Evolutionary conservation across 257 asterid species (phyloP), one percentile per base, ranked within the genome.

Genomic region (Hygrophila difformis): DNA sequence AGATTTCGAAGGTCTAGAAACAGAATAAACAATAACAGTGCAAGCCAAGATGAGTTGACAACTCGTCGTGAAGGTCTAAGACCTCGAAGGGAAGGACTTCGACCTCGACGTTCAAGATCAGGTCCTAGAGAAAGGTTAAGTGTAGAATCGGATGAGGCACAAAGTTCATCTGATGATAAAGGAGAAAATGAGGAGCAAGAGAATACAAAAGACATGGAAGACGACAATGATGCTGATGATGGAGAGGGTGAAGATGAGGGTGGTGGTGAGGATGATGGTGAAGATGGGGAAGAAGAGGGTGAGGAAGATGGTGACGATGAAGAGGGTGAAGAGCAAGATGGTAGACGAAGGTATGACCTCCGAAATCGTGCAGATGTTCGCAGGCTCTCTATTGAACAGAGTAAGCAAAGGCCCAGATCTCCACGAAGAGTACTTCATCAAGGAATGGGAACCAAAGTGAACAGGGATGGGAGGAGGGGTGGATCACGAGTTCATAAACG

Each of bases 371-470:
- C 86, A 12, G 98, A 82, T 28, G 94, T 75, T 14, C 94, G 93
- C 29, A 73, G 93, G 73, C 75, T 68, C 52, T 69, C 93, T 51
- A 63, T 77, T 51, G 94, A 79, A 40, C 84, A 75, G 64, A 74
- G 61, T 48, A 82, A 75, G 60, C 98, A 76, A 73, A 85, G 75
- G 71, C 73, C 91, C 58, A 73, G 96, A 54, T 89, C 98, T 58
- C 98, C 96, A 23, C 84, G 86, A 34, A 75, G 96, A 60, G 85
- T 85, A 42, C 93, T 82, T 59, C 96, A 89, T 72, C 98, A 85
- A 69, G 98, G 98, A 61, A 79, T 82, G 79, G 96, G 96, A 29
- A 65, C 78, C 53, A 89, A 77, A 69, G 83, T 77, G 18, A 65
- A 68, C 61, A 73, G 94, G 70, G 94, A 85, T 51, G 81, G 82